These are phyloP conservation scores for Basidiobolus meristosporus DNA, from an alignment of 371 early-diverging fungal species.

Conservation along the genomic window DNA sequence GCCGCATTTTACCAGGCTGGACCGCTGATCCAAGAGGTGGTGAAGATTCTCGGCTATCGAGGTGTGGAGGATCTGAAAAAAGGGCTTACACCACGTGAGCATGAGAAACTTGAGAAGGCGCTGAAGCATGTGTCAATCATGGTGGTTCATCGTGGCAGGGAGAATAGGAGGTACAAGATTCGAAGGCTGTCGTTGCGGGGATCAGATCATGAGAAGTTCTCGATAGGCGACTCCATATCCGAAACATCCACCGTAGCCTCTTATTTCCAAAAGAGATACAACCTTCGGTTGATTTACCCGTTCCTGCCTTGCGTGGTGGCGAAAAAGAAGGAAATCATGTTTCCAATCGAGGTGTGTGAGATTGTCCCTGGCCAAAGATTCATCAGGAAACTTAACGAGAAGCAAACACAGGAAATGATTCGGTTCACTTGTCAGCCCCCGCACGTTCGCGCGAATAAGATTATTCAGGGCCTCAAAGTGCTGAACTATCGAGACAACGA, in stretches of 20 bases:
- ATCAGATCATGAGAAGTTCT: too few relatives aligned
- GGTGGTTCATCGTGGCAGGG: too few relatives aligned
- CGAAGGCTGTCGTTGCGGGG: too few relatives aligned
- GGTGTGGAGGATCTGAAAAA: too few relatives aligned
- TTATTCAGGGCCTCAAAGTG: constrained; percentile 18
- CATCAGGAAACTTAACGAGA: constrained; percentile 52
- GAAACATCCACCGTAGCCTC: constrained; percentile 35
- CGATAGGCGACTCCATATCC: too few relatives aligned
- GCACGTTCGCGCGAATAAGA: constrained; percentile 28
- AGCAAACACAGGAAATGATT: constrained; percentile 79
- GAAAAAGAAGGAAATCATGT: constrained; percentile 6
- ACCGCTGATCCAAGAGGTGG: too few relatives aligned
- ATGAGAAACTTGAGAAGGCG: too few relatives aligned
- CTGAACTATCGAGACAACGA: constrained; percentile 23
- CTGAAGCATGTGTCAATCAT: too few relatives aligned
- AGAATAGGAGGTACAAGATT: too few relatives aligned
- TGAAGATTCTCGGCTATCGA: too few relatives aligned
- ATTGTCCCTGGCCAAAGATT: constrained; percentile 51
- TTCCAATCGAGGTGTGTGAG: constrained; percentile 58
- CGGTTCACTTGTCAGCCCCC: constrained; percentile 67
- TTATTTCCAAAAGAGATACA: constrained; percentile 51
- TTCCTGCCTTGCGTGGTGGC: constrained; percentile 65
- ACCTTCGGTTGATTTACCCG: constrained; percentile 40
- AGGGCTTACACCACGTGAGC: too few relatives aligned
- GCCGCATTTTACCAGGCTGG: constrained; percentile 68